Conservation (phyloP, 345 rosid genomes). For the Rhodamnia rubescens region DNA sequence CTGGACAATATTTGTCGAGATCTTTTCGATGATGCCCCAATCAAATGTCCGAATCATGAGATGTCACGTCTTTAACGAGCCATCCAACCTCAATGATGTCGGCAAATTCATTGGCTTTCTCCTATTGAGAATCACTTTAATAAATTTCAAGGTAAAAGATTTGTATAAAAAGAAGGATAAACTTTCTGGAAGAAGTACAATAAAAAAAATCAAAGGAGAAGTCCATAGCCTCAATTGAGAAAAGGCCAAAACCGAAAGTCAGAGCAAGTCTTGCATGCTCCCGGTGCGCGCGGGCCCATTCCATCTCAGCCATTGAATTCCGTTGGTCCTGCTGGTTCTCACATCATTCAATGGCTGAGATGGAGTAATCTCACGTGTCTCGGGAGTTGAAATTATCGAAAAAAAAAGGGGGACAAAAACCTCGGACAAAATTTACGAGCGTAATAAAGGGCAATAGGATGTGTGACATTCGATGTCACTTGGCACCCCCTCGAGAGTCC, state of each 20-base stretch:
- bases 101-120: not conserved
- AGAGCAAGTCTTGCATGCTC: not conserved
- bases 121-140: not conserved
- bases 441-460: not conserved
- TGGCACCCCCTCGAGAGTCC: not conserved
- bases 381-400: not conserved
- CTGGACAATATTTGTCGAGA: not conserved
- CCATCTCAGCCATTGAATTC: not conserved
- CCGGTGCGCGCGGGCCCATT: not conserved
- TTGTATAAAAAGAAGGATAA: not conserved
- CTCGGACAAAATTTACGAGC: not conserved
- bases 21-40: not conserved
- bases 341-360: not conserved
- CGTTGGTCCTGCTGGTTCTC: not conserved
- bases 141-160: not conserved
- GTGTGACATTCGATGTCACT: not conserved
- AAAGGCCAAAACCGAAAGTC: not conserved
- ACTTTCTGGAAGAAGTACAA: not conserved
- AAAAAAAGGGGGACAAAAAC: not conserved
- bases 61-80: not conserved
- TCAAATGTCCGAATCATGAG: not conserved
- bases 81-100: not conserved
- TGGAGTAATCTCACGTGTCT: not conserved
- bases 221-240: not conserved
- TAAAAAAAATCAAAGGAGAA: not conserved